These are phyloP conservation scores for Cardiospermum halicacabum DNA, from an alignment of 345 rosid genomes.

Conservation along the genomic window DNA sequence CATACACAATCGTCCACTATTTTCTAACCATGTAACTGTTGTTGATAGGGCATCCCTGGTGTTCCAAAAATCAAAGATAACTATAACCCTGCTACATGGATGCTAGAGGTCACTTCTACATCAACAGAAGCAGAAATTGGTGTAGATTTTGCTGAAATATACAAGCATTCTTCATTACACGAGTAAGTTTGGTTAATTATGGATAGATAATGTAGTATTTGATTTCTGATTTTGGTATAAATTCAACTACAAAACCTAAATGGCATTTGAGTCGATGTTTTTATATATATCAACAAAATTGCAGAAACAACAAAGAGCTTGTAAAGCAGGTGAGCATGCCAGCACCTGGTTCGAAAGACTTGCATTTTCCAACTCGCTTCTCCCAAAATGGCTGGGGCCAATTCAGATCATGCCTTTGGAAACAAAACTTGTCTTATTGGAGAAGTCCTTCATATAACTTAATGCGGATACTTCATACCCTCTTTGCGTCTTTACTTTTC, in stretches of 20 bases:
- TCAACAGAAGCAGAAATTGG: constrained; percentile 55
- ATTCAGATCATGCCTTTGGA: constrained; percentile 73
- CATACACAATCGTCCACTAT: not conserved
- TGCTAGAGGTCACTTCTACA: constrained; percentile 60
- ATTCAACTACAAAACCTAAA: not conserved
- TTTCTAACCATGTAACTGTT: not conserved
- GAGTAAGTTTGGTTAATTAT: constrained; percentile 36
- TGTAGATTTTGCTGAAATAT: constrained; percentile 56
- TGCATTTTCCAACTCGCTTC: constrained; percentile 50
- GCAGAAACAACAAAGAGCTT: constrained; percentile 46
- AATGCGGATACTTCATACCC: constrained; percentile 32
- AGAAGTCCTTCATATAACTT: constrained; percentile 77
- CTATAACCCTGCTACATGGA: constrained; percentile 84
- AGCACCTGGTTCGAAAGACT: constrained; percentile 37
- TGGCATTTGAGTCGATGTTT: not conserved
- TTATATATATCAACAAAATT: not conserved
- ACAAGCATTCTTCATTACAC: constrained; percentile 38
- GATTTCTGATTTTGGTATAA: not conserved
- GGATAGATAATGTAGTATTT: not conserved
- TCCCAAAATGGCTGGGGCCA: constrained; percentile 60
- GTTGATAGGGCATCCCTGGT: constrained; percentile 45
- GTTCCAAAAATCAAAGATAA: constrained; percentile 55
- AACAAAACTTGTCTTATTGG: constrained; percentile 75
- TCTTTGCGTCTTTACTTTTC: constrained; percentile 41
- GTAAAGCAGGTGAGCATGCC: constrained; percentile 46